Base-by-base conservation (phyloP, 805 yeast species). In the Wickerhamomyces ciferrii region DNA sequence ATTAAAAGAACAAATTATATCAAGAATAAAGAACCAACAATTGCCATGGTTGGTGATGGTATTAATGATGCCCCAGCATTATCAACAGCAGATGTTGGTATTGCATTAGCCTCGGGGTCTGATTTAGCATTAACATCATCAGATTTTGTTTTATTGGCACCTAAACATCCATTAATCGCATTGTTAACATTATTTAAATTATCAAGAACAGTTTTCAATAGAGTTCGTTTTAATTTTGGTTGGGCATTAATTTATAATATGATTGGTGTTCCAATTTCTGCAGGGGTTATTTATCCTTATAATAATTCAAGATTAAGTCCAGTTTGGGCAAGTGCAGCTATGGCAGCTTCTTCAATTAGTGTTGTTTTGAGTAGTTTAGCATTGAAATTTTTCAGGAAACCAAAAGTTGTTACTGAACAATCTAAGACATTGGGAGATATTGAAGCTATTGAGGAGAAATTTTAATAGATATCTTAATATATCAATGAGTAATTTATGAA, bases 11-110 rank as follows among this genome's bases (percentile, higher is more conserved):
- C 76, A 39, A 61, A 61, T 39, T 45, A 61, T 13, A 51, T 50
- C 34, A 25, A 45, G 48, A 31, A 53, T 46, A 25, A 58, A 15
- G 54, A 59, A 3, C 58, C 56, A 1, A 56, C 58, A 3, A 64
- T 67, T 20, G 90, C 88, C 0, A 84, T 86, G 91, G 83, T 86
- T 9, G 94, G 94, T 10, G 94, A 86, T 56, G 94, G 94, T 19
- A 80, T 86, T 31, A 87, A 86, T 60, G 94, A 87, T 62, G 89
- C 94, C 0, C 92, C 92, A 1, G 88, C 94, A 0, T 66, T 87
- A 43, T 76, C 89, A 4, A 68, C 76, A 1, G 88, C 94, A 0
- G 88, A 84, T 64, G 81, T 87, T 19, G 94, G 94, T 4, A 73
- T 86, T 41, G 90, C 94, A 0, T 69, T 86, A 50, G 85, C 90